Base-by-base conservation (phyloP, 257 asterid genomes). In the Galeopsis tetrahit region DNA sequence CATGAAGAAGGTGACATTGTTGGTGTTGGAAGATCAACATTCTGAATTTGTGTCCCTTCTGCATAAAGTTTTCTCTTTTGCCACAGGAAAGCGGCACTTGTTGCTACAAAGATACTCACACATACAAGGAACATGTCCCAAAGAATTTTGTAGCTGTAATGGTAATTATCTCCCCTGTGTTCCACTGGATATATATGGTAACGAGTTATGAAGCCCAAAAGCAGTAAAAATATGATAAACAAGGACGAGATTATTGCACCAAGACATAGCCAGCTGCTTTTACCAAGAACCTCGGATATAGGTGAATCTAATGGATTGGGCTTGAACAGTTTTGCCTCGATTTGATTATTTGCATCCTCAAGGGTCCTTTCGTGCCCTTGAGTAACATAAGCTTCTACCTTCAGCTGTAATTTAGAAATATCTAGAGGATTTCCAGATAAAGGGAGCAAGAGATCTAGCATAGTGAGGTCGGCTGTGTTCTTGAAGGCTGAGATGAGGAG, bases 391-490 rank as follows among this genome's bases (percentile, higher is more conserved):
- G 88, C 88, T 68, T 84, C 82, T 4, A 88, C 85, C 44, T 81
- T 79, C 15, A 88, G 58, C 10, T 80, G 73, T 63, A 85, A 2
- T 10, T 9, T 38, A 36, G 85, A 84, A 21, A 76, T 13, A 42
- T 81, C 84, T 5, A n/a, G 15, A 38, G 78, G 8, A 31, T 82
- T 32, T 43, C 21, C 72, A 1, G 81, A 82, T 14, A 74, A 10
- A 6, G 90, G 90, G 43, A 87, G 91, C 76, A 87, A 56, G 69
- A 85, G 86, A 36, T 87, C 85, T 5, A 89, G 85, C 86, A 81
- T 82, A 40, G 81, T 14, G 9, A 89, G 78, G 39, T 89, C 89
- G 3, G 60, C 9, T 2, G 85, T 55, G 58, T 76, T 83, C 84
- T 85, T 85, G 85, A 89, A 87, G 32, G 89, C 84, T 33, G 78